Percentiles rank a stretch among this genome's conserved stretches.
Conservation (phyloP, 148 eudicot species). For the Chenopodium suecicum region DNA sequence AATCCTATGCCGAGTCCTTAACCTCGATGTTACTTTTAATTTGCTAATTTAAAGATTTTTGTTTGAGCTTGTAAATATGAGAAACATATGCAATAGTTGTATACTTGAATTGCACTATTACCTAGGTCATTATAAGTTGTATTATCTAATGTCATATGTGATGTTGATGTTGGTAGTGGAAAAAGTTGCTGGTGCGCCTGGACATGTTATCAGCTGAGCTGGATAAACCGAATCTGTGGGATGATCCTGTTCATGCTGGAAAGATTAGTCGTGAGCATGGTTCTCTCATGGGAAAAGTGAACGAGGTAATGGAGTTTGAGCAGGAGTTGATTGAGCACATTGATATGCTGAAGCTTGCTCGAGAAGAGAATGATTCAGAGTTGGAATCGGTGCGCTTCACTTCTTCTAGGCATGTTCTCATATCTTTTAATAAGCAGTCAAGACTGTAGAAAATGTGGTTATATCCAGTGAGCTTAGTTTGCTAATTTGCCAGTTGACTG, state of each 20-base stretch:
- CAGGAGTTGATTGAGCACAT: constrained; percentile 81
- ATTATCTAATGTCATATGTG: not conserved
- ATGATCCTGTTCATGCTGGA: constrained; percentile 89
- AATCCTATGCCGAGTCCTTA: not conserved
- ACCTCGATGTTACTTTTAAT: no score
- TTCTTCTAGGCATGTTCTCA: constrained; percentile 71
- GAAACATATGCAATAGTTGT: not conserved
- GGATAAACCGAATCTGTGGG: constrained; percentile 82
- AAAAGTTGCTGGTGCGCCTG: constrained; percentile 58
- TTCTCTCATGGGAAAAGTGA: constrained; percentile 68
- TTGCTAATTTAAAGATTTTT: no score
- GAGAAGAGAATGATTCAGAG: constrained; percentile 87
- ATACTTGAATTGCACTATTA: not conserved
- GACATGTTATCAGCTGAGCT: constrained; percentile 65
- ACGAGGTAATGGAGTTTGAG: constrained; percentile 84
- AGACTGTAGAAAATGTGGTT: not conserved
- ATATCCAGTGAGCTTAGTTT: not conserved
- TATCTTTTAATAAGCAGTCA: constrained; percentile 20
- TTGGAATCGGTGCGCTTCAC: constrained; percentile 94
- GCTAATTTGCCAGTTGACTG: not conserved
- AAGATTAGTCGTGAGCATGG: constrained; percentile 93
- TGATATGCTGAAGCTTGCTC: constrained; percentile 95
- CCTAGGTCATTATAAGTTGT: not conserved
- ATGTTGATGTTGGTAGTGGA: constrained; percentile 59
- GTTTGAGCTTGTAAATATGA: not conserved